Evolutionary conservation across 73 alveolate species (phyloP), one percentile per base, ranked within the genome.

Genomic region (Blepharisma stoltei): DNA sequence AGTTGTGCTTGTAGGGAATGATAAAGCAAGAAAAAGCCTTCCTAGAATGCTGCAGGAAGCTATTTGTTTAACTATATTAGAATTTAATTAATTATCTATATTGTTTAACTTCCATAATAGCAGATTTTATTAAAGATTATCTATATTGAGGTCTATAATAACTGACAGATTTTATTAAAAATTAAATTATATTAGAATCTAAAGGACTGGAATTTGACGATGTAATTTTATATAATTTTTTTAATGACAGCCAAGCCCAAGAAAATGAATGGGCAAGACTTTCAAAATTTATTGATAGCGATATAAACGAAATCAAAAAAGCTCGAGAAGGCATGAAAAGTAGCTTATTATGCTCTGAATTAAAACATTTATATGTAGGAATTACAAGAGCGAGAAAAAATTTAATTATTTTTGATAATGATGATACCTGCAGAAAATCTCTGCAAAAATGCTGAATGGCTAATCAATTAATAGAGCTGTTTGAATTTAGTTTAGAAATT

Each of bases 151-250:
- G n/a, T n/a, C n/a, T n/a, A n/a, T n/a, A n/a, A n/a, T n/a, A n/a
- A n/a, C n/a, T n/a, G n/a, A n/a, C n/a, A n/a, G n/a, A n/a, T n/a
- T n/a, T n/a, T n/a, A n/a, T n/a, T n/a, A n/a, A n/a, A n/a, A n/a
- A n/a, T n/a, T n/a, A n/a, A 9, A 90, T 97, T 0, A 90, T 93
- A 18, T 93, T 83, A 49, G 98, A 93, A 70, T 92, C 97, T 6
- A 93, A 93, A 83, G 98, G 98, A 21, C 89, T 93, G 6, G 98
- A 93, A 75, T 93, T 90, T 77, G 97, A 90, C 54, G 98, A 93
- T 86, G 98, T 93, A 2, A 90, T 93, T 6, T 80, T 93, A 41
- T 84, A 45, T 55, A 82, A 84, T 14, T 84, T 84, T 70, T 84
- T 84, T 32, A 14, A 52, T 27, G 89, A 84, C 71, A 32, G 76